Percentiles rank a stretch among this genome's conserved stretches.
phyloP scores from a whole-genome alignment of 805 yeast genomes.

The Nakazawaea siamensis region DNA sequence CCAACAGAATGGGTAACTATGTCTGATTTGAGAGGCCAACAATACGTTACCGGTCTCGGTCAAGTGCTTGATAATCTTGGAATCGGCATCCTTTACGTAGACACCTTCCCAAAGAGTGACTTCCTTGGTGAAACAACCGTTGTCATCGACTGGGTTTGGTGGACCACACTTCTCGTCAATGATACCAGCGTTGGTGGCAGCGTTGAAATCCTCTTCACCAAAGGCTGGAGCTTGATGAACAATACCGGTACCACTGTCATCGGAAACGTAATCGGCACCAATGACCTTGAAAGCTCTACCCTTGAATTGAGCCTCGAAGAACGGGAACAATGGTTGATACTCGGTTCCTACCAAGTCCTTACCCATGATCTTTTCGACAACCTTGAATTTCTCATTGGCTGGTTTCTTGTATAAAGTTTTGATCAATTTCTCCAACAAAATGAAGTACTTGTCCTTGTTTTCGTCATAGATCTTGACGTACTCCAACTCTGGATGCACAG shows the following conservation, averaged over 20 bases:
- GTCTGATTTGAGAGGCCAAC: conserved; percentile 76
- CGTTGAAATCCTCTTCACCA: conserved; percentile 97
- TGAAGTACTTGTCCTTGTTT: conserved; percentile 71
- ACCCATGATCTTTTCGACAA: conserved; percentile 78
- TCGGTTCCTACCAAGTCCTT: conserved; percentile 68
- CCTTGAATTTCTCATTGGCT: conserved; percentile 74
- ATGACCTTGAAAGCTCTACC: conserved; percentile 80
- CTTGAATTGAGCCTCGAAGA: conserved; percentile 66
- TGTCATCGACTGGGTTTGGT: conserved; percentile 94
- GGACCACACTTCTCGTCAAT: conserved; percentile 61
- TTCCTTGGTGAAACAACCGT: conserved; percentile 72
- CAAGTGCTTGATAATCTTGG: conserved; percentile 76
- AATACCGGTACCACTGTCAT: conserved; percentile 97
- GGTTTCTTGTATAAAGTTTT: conserved; percentile 92
- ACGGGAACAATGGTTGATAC: conserved; percentile 80
- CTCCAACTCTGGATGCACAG: conserved; percentile 86
- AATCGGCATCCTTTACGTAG: conserved; percentile 95
- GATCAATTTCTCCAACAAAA: conserved; percentile 75
- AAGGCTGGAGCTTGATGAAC: conserved; percentile 98
- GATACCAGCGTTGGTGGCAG: conserved; percentile 68
- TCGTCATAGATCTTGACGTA: conserved; percentile 91
- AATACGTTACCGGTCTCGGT: conserved; percentile 72
- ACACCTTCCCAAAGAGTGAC: conserved; percentile 72
- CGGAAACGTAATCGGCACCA: conserved; percentile 76
- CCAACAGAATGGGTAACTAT: conserved; percentile 99